Evolutionary conservation across 257 asterid genomes (phyloP), one percentile per base, ranked within the genome.

Genomic region (Plantago elongata): DNA sequence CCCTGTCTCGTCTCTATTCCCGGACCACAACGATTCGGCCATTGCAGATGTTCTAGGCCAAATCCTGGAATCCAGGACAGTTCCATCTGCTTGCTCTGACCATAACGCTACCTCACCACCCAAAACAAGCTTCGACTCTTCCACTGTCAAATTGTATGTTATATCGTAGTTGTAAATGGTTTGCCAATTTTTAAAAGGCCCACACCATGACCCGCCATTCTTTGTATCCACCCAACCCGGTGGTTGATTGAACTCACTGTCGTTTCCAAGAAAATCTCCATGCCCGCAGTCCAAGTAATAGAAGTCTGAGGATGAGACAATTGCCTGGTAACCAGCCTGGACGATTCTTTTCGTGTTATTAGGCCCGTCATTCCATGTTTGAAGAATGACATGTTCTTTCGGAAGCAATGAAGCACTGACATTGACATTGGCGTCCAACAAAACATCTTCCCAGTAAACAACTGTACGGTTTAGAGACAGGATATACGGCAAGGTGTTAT

Each of bases 171-270:
- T 83, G 56, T 93, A 93, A 27, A 93, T 83, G 5, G 74, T 49
- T 46, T 89, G 96, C 99, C 99, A 93, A n/a, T 97, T 84, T 70
- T 92, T 92, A 45, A 87, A 89, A 1, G 97, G 96, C 0, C 77
- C 89, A 27, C 99, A 92, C 99, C 99, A 89, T 0, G 99, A 92
- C n/a, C 91, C 97, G 1, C 97, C 95, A 2, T 84, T 69, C 37
- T 80, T 79, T 57, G 69, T 90, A 13, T 81, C 58, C 58, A 17
- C 78, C n/a, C 77, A 38, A 16, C 79, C 89, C 0, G 95, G 90
- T 13, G 80, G 86, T 74, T 55, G 80, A 75, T 79, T 64, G 49
- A 84, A 89, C 45, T 6, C 73, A 65, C 82, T 87, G 42, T 79
- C 69, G 37, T 93, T 93, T 29, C 99, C 99, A 12, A 77, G 13